Evolutionary conservation across 768 basidiomycete species (phyloP).

Genomic region (Royoungia palumana): DNA sequence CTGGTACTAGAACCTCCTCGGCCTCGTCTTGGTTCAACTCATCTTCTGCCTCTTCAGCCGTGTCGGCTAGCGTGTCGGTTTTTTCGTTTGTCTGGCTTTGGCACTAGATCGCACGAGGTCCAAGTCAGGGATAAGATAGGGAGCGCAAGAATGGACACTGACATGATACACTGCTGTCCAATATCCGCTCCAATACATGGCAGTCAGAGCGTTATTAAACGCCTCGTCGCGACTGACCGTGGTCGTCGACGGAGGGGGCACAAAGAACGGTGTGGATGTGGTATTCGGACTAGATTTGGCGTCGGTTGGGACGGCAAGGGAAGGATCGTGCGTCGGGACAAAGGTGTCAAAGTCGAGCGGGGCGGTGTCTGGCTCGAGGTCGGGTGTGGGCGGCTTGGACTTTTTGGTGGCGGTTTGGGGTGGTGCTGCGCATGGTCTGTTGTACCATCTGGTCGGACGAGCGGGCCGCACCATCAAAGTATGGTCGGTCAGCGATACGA

Average conservation of each 20-base stretch:
- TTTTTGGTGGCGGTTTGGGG: conserved; percentile 10
- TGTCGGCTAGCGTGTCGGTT: conserved; percentile 25
- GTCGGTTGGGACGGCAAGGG: conserved; percentile 40
- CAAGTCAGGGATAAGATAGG: background rate
- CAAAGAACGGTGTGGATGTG: conserved; percentile 17
- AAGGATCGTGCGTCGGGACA: conserved; percentile 66
- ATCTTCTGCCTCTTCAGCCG: conserved; percentile 29
- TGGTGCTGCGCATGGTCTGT: conserved; percentile 43
- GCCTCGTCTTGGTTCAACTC: conserved; percentile 20
- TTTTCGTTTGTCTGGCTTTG: conserved; percentile 27
- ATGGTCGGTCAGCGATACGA: background rate
- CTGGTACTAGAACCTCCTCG: conserved; percentile 25
- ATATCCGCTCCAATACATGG: conserved; percentile 87
- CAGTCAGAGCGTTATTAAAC: conserved; percentile 67
- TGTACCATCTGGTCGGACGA: conserved; percentile 64
- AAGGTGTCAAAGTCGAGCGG: conserved; percentile 71
- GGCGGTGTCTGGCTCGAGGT: conserved; percentile 46
- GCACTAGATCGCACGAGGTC: conserved; percentile 23
- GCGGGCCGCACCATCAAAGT: too few relatives aligned
- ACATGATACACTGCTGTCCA: conserved; percentile 88
- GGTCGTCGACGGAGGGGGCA: conserved; percentile 33
- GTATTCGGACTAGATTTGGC: conserved; percentile 9
- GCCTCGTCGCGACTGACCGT: conserved; percentile 69
- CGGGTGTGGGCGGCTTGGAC: background rate
- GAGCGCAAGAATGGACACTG: conserved; percentile 20